A percentile compares a stretch with the other conserved stretches of the same genome.
phyloP scores from a whole-genome alignment of 306 rosid genomes.

The Quercus mongolica region DNA sequence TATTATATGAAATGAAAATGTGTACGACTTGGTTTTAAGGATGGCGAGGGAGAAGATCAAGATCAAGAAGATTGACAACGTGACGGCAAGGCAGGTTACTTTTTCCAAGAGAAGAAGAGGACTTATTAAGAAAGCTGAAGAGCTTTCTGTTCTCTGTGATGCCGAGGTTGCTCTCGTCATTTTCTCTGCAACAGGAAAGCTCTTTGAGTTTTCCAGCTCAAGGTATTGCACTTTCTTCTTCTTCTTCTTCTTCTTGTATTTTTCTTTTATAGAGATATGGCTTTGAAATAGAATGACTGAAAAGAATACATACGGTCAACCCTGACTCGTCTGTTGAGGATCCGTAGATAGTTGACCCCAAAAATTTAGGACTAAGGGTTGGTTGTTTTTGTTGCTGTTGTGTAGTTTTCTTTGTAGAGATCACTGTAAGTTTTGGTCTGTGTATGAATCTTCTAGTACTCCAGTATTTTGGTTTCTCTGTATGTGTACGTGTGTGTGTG shows the following conservation, averaged over 20 bases:
- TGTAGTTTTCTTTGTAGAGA: not conserved
- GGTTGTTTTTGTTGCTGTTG: too few relatives aligned
- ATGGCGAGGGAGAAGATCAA: conserved; percentile 40
- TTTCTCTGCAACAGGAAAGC: conserved; percentile 47
- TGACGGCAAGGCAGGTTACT: conserved; percentile 43
- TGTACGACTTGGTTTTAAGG: not conserved
- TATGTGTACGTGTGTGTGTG: not conserved
- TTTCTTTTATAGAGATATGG: not conserved
- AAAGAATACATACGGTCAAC: too few relatives aligned
- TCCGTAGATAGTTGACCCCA: too few relatives aligned
- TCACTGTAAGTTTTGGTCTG: not conserved
- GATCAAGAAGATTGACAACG: conserved; percentile 43
- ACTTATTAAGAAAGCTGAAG: conserved; percentile 43
- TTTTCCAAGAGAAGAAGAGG: conserved; percentile 49
- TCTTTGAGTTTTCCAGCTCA: conserved; percentile 32
- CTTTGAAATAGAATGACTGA: too few relatives aligned
- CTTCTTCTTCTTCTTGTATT: not conserved
- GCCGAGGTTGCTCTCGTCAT: conserved; percentile 34
- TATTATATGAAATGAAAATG: not conserved
- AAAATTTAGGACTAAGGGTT: too few relatives aligned
- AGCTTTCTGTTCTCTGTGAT: conserved; percentile 48
- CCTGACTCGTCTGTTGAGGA: too few relatives aligned
- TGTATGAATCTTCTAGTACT: not conserved
- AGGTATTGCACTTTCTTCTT: conserved; percentile 16
- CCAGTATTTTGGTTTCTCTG: not conserved